phyloP scores from a whole-genome alignment of 371 early-diverging fungal species.

The Rhizopus sp. region DNA sequence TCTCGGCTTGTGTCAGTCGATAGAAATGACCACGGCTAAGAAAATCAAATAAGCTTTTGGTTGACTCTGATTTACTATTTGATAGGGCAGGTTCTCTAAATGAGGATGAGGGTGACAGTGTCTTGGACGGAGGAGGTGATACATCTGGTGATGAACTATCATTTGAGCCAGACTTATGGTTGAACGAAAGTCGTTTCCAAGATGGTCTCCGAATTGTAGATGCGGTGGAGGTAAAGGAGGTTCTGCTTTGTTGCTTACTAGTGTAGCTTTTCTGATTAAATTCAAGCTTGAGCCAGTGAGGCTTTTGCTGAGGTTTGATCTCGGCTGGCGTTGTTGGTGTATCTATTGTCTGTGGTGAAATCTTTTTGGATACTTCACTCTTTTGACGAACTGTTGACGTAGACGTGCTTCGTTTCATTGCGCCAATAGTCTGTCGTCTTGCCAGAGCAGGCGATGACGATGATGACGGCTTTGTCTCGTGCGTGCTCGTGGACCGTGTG shows the following conservation, averaged over 20 bases:
- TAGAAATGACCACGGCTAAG: neutral
- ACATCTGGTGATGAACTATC: neutral
- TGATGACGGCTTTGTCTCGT: neutral
- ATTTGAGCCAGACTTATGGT: neutral
- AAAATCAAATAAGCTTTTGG: neutral
- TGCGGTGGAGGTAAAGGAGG: too few relatives aligned
- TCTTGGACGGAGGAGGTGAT: too few relatives aligned
- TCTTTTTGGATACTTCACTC: too few relatives aligned
- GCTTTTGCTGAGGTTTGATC: neutral
- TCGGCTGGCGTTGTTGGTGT: neutral
- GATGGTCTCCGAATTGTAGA: neutral
- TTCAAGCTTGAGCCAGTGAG: neutral
- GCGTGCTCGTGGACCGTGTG: slow-evolving; percentile 3
- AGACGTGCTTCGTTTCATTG: neutral
- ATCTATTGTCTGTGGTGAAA: neutral
- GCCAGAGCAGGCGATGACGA: neutral
- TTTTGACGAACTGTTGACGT: too few relatives aligned
- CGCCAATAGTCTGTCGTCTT: neutral
- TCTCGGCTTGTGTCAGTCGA: neutral
- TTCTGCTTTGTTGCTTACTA: neutral
- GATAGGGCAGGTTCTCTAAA: neutral
- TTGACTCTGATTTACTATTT: neutral
- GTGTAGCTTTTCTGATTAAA: neutral
- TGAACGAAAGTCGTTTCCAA: neutral
- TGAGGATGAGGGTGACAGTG: neutral